Conservation (phyloP, 2,329 filamentous ascomycete species). For the Monilinia fructigena region DNA sequence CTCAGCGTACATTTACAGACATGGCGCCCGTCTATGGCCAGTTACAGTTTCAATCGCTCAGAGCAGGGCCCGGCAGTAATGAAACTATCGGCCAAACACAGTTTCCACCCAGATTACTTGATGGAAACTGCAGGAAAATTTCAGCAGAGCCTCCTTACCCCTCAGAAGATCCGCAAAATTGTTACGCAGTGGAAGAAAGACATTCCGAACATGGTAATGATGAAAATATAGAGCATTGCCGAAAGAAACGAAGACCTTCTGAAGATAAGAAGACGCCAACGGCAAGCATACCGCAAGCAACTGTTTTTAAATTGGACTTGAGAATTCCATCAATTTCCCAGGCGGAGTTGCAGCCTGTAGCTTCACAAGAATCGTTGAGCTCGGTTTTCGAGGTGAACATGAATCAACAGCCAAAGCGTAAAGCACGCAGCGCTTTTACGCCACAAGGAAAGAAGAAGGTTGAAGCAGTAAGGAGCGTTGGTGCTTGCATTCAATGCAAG, state of each 20-base stretch:
- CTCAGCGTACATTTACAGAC: background rate
- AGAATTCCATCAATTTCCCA: conserved; percentile 7
- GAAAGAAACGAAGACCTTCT: background rate
- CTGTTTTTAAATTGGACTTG: conserved; percentile 15
- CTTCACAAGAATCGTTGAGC: conserved; percentile 18
- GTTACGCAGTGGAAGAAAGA: background rate
- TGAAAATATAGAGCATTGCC: background rate
- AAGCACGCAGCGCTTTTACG: conserved; percentile 21
- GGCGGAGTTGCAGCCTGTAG: background rate
- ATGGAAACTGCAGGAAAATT: background rate
- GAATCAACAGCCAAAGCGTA: conserved; percentile 16
- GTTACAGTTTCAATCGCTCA: background rate
- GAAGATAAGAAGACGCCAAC: background rate
- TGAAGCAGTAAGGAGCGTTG: conserved; percentile 33
- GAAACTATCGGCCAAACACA: background rate
- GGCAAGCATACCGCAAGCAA: background rate
- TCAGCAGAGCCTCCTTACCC: background rate
- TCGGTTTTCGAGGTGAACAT: conserved; percentile 23
- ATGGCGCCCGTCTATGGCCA: background rate
- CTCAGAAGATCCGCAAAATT: background rate
- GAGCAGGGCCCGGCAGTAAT: background rate
- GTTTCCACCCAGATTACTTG: background rate
- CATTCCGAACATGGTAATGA: background rate
- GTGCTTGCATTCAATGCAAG: conserved; percentile 37
- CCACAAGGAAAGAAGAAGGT: conserved; percentile 25